Evolutionary conservation across 495 filamentous ascomycete genomes (phyloP).

Genomic region (Penicillium lividum): DNA sequence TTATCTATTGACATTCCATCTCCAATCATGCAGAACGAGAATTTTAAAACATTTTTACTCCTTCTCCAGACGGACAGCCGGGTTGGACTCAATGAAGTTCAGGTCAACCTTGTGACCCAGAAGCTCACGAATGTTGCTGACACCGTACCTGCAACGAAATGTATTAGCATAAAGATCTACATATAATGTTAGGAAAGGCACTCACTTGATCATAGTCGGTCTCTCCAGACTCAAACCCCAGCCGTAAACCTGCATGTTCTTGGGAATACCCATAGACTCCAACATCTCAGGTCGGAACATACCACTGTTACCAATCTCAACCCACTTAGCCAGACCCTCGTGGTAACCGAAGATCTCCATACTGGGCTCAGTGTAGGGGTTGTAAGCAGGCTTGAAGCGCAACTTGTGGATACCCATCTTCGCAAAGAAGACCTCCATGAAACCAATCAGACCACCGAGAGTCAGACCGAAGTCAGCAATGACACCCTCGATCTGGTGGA

Average conservation of each 20-base stretch:
- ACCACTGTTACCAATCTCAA: conserved; percentile 96
- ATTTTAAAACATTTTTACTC: conserved; percentile 43
- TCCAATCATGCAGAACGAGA: conserved; percentile 5
- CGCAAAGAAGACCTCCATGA: conserved; percentile 94
- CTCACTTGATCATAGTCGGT: conserved; percentile 95
- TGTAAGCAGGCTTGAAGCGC: conserved; percentile 97
- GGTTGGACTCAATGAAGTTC: conserved; percentile 76
- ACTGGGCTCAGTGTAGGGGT: conserved; percentile 95
- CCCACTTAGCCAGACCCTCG: conserved; percentile 83
- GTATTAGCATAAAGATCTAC: conserved; percentile 5
- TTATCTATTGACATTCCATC: conserved; percentile 26
- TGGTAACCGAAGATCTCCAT: conserved; percentile 98
- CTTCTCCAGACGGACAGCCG: conserved; percentile 80
- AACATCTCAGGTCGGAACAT: conserved; percentile 99
- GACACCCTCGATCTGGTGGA: conserved; percentile 98
- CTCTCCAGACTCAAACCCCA: conserved; percentile 90
- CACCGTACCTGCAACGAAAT: conserved; percentile 59
- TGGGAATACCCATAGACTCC: conserved; percentile 84
- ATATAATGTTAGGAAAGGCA: conserved; percentile 1
- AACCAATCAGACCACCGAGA: conserved; percentile 89
- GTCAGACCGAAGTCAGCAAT: conserved; percentile 94
- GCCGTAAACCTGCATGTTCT: conserved; percentile 84
- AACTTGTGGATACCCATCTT: conserved; percentile 92
- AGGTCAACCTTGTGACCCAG: conserved; percentile 84
- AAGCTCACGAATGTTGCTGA: conserved; percentile 81